Percentiles rank a stretch among this genome's conserved stretches.
phyloP scores from a whole-genome alignment of 2,329 filamentous ascomycete genomes.

The Verticillium tricorpus region DNA sequence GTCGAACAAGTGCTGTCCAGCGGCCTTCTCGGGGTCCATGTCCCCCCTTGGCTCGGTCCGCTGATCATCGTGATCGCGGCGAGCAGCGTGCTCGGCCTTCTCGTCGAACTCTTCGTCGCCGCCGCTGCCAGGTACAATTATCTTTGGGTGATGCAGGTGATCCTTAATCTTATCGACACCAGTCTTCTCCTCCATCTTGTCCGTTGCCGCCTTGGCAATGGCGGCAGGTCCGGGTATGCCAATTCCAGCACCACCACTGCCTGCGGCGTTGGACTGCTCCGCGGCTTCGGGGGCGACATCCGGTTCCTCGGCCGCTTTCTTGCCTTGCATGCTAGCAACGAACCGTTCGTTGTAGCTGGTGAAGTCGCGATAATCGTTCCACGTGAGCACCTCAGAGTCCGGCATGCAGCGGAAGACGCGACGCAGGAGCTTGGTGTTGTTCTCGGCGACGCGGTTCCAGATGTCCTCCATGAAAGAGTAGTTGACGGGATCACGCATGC shows the following conservation, averaged over 20 bases:
- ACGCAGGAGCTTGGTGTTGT: constrained; percentile 93
- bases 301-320: constrained; percentile 43
- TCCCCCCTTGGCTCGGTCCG: constrained; percentile 1
- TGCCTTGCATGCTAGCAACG: constrained; percentile 59
- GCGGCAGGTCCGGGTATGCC: constrained; percentile 35
- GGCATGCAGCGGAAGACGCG: constrained; percentile 96
- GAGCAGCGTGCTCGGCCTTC: constrained; percentile 25
- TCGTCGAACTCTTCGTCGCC: constrained; percentile 28
- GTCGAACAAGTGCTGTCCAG: constrained; percentile 23
- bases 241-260: constrained; percentile 34
- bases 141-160: constrained; percentile 21
- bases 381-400: constrained; percentile 87
- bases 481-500: constrained; percentile 87
- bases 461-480: constrained; percentile 79
- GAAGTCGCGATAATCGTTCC: constrained; percentile 89
- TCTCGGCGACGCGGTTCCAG: constrained; percentile 82
- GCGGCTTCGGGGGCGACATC: constrained; percentile 27
- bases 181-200: constrained; percentile 28
- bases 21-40: constrained; percentile 22
- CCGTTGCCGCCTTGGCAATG: constrained; percentile 28
- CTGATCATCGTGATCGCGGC: neutral
- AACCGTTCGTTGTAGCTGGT: constrained; percentile 74
- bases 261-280: constrained; percentile 11
- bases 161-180: constrained; percentile 21
- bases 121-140: constrained; percentile 21